Conservation (phyloP, 2,329 filamentous ascomycete genomes). For the Parastagonospora avenae region DNA sequence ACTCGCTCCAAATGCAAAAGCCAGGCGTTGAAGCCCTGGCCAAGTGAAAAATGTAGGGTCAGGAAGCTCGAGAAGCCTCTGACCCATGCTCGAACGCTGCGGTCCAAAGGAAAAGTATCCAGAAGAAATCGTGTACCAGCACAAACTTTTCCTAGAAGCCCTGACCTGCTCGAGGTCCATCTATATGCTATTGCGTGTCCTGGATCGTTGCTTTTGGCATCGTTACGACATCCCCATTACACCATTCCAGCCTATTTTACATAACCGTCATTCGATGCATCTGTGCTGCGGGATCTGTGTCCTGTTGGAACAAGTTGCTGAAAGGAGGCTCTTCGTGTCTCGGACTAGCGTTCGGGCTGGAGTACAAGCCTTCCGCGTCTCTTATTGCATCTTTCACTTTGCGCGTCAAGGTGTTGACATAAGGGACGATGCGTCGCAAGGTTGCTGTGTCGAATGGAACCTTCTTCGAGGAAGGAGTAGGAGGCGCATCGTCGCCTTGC, state of each 20-base stretch:
- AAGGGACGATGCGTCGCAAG: conserved; percentile 64
- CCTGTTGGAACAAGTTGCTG: conserved; percentile 39
- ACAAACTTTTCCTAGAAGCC: conserved; percentile 25
- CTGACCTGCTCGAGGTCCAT: conserved; percentile 16
- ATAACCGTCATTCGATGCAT: conserved; percentile 51
- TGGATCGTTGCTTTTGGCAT: neutral
- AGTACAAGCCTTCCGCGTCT: conserved; percentile 55
- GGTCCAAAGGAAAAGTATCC: conserved; percentile 36
- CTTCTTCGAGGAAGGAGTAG: conserved; percentile 53
- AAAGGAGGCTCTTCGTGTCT: conserved; percentile 45
- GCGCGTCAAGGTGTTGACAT: conserved; percentile 54
- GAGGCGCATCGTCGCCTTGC: conserved; percentile 27
- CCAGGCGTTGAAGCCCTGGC: conserved; percentile 24
- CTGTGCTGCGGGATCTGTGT: conserved; percentile 41
- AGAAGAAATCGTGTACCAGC: conserved; percentile 31
- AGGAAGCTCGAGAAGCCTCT: conserved; percentile 18
- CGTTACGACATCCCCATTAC: conserved; percentile 9
- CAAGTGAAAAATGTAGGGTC: conserved; percentile 41
- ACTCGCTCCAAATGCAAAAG: conserved; percentile 43
- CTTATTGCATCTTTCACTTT: conserved; percentile 55
- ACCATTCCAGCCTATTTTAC: conserved; percentile 35
- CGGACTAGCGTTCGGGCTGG: conserved; percentile 48
- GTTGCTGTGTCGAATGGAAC: conserved; percentile 71
- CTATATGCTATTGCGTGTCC: conserved; percentile 1
- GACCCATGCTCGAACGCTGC: conserved; percentile 36